Conservation (phyloP, 345 rosid species). For the Erodium maritimum region DNA sequence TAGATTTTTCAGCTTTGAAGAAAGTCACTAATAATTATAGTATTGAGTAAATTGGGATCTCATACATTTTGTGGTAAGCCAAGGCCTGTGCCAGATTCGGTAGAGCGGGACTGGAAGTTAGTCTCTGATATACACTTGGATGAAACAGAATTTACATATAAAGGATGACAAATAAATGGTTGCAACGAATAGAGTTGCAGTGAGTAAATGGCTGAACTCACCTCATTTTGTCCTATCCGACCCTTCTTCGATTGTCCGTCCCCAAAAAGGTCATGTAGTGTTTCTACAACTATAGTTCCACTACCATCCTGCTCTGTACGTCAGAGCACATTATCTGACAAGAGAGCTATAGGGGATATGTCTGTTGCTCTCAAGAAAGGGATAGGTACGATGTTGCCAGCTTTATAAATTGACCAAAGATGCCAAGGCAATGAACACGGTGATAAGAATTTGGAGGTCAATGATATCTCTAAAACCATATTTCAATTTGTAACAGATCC, state of each 20-base stretch:
- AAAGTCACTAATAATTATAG: background rate
- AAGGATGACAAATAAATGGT: background rate
- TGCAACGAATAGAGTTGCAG: no score
- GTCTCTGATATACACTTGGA: slow-evolving; percentile 71
- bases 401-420: slow-evolving; percentile 95
- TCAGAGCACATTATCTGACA: slow-evolving; percentile 80
- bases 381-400: slow-evolving; percentile 95
- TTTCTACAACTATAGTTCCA: slow-evolving; percentile 53
- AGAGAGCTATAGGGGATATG: slow-evolving; percentile 91
- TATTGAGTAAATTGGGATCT: background rate
- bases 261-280: slow-evolving; percentile 85
- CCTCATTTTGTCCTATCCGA: slow-evolving; percentile 80
- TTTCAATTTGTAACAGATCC: no score
- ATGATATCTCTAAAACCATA: no score
- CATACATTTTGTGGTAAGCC: slow-evolving; percentile 93
- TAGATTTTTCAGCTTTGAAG: background rate
- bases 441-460: background rate
- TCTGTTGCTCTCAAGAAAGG: slow-evolving; percentile 97
- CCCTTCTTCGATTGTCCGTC: slow-evolving; percentile 79
- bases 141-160: slow-evolving; percentile 79
- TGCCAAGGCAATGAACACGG: slow-evolving; percentile 23
- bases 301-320: slow-evolving; percentile 39
- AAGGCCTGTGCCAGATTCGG: slow-evolving; percentile 87
- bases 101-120: slow-evolving; percentile 71
- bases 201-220: slow-evolving; percentile 11